Percentiles rank a stretch among this genome's conserved stretches.
Evolutionary conservation across 208 protist species (phyloP).

Genomic region (Herpetomonas samuelpessoai): DNA sequence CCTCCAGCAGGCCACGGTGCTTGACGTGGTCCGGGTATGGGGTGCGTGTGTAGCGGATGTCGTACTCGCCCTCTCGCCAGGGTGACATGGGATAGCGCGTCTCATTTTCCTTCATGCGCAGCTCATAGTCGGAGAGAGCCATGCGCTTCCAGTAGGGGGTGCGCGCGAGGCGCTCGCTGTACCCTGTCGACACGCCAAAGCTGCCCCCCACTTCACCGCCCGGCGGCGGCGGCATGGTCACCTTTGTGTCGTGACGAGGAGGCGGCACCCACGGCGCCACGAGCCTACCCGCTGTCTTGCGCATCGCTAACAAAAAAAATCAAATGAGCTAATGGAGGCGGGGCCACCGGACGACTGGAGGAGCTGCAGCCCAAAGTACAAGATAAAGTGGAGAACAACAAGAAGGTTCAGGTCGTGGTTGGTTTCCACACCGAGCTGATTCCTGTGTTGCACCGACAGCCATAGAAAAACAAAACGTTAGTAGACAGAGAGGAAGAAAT

Average conservation of each 20-base stretch:
- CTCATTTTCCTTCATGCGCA: conserved; percentile 83
- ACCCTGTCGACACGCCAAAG: conserved; percentile 79
- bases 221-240: conserved; percentile 84
- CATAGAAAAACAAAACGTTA: too few species aligned
- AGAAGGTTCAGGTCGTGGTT: conserved; percentile 7
- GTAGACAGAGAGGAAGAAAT: too few species aligned
- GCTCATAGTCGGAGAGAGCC: conserved; percentile 72
- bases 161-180: conserved; percentile 77
- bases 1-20: conserved; percentile 74
- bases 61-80: conserved; percentile 75
- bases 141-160: conserved; percentile 91
- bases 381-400: conserved; percentile 1
- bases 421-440: too few species aligned
- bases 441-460: too few species aligned
- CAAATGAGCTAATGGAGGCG: too few species aligned
- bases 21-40: conserved; percentile 77
- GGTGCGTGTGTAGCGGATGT: conserved; percentile 74
- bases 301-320: too few species aligned
- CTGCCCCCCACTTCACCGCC: conserved; percentile 82
- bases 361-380: background rate
- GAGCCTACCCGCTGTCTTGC: conserved; percentile 1
- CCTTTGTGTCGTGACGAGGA: conserved; percentile 71
- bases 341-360: too few species aligned
- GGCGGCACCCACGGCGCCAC: conserved; percentile 83
- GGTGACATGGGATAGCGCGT: conserved; percentile 84